These are phyloP conservation scores for Naganishia liquefaciens DNA, from an alignment of 1,284 basidiomycete genomes.

Conservation along the genomic window DNA sequence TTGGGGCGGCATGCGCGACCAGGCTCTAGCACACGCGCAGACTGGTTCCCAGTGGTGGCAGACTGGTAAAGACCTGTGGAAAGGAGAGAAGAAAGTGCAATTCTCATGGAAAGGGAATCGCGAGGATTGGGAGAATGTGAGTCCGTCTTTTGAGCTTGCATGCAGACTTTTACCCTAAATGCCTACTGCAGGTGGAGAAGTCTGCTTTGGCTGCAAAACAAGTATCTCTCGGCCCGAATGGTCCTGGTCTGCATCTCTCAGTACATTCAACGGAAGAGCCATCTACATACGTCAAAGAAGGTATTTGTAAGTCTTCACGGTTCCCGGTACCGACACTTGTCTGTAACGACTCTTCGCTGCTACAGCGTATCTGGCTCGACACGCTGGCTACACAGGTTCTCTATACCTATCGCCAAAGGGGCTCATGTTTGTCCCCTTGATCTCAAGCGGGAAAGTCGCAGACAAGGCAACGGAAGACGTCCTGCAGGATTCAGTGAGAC, in stretches of 20 bases:
- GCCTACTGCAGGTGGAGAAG: constrained; percentile 5
- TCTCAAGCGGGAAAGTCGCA: background rate
- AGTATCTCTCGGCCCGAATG: constrained; percentile 15
- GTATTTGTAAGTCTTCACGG: constrained; percentile 2
- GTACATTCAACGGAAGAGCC: constrained; percentile 17
- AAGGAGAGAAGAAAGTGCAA: constrained; percentile 27
- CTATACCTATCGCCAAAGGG: constrained; percentile 22
- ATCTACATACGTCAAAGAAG: constrained; percentile 20
- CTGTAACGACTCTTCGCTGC: background rate
- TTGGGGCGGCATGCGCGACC: constrained; percentile 27
- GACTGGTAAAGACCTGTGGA: constrained; percentile 22
- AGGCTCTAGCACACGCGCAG: constrained; percentile 20
- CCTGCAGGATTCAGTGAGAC: background rate
- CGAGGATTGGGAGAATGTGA: constrained; percentile 25
- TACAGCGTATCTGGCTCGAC: constrained; percentile 19
- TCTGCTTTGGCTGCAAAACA: constrained; percentile 17
- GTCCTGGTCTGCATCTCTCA: constrained; percentile 19
- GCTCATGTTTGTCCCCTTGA: constrained; percentile 24
- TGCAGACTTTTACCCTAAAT: background rate
- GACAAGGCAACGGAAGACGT: background rate
- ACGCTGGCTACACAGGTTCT: constrained; percentile 18
- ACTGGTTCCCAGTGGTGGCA: constrained; percentile 26
- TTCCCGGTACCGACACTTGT: background rate
- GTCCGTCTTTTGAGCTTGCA: background rate
- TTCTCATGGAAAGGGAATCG: constrained; percentile 17